phyloP scores from a whole-genome alignment of 305 asterid species.

The Striga hermonthica region DNA sequence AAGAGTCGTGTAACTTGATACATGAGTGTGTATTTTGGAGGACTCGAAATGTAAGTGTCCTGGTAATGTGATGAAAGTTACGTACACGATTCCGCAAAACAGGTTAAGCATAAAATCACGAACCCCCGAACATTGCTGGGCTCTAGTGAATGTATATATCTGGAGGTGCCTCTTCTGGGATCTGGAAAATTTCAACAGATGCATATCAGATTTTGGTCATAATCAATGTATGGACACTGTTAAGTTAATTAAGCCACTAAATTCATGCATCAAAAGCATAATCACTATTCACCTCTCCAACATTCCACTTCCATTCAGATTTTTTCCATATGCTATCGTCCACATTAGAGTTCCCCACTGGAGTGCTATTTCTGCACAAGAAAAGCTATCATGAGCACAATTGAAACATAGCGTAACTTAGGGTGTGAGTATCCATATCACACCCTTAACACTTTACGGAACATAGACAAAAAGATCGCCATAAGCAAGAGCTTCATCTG shows the following conservation, averaged over 20 bases:
- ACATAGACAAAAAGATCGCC: neutral
- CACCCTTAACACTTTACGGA: too few species aligned
- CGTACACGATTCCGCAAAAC: too few species aligned
- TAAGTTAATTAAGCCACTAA: too few species aligned
- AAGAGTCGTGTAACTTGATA: too few species aligned
- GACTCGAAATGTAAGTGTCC: too few species aligned
- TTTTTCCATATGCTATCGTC: slow-evolving; percentile 66
- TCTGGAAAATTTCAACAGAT: slow-evolving; percentile 40
- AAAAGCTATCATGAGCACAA: neutral
- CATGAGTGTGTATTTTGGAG: too few species aligned
- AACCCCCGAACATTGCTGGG: neutral
- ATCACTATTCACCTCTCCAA: slow-evolving; percentile 64
- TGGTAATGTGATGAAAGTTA: too few species aligned
- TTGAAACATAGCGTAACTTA: too few species aligned
- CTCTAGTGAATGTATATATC: slow-evolving; percentile 44
- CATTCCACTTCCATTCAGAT: slow-evolving; percentile 72
- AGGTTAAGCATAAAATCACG: too few species aligned
- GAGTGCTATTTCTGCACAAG: slow-evolving; percentile 42
- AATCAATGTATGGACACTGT: too few species aligned
- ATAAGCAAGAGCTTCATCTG: neutral
- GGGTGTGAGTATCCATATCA: too few species aligned
- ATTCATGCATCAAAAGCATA: neutral
- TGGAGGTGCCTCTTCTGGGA: slow-evolving; percentile 95
- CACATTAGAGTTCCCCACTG: slow-evolving; percentile 33
- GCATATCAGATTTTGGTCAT: too few species aligned